These are phyloP conservation scores for Teunomyces atbi DNA, from an alignment of 805 yeast genomes.

Conservation along the genomic window DNA sequence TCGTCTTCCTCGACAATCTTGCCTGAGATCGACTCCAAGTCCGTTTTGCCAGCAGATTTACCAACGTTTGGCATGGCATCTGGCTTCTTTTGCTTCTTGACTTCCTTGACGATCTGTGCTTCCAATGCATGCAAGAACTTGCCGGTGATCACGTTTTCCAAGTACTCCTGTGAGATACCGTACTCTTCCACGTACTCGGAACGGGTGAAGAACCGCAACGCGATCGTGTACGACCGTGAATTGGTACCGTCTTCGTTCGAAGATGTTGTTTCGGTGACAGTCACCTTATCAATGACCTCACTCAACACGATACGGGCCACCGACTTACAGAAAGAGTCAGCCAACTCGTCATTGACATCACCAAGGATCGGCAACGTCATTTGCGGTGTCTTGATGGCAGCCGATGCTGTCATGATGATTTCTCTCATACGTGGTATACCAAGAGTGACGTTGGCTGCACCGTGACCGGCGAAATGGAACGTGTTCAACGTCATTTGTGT, in stretches of 20 bases:
- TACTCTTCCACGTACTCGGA: constrained; percentile 83
- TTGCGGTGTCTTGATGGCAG: constrained; percentile 96
- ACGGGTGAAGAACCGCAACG: constrained; percentile 70
- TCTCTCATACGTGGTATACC: constrained; percentile 99
- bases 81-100: constrained; percentile 71
- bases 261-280: constrained; percentile 87
- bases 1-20: constrained; percentile 36
- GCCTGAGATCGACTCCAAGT: constrained; percentile 40
- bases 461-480: constrained; percentile 99
- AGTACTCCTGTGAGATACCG: constrained; percentile 77
- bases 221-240: constrained; percentile 72
- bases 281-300: constrained; percentile 81
- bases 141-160: constrained; percentile 64
- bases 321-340: constrained; percentile 90
- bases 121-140: constrained; percentile 73
- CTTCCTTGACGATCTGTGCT: constrained; percentile 69
- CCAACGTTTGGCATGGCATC: constrained; percentile 65
- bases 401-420: constrained; percentile 98
- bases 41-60: constrained; percentile 62
- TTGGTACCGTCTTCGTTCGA: constrained; percentile 45
- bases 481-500: constrained; percentile 98
- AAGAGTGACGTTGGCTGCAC: constrained; percentile 98
- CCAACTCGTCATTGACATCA: constrained; percentile 81
- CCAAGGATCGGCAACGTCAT: constrained; percentile 86
- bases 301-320: constrained; percentile 81